Conservation (phyloP, 1,284 basidiomycete genomes). For the Mycena citricolor region DNA sequence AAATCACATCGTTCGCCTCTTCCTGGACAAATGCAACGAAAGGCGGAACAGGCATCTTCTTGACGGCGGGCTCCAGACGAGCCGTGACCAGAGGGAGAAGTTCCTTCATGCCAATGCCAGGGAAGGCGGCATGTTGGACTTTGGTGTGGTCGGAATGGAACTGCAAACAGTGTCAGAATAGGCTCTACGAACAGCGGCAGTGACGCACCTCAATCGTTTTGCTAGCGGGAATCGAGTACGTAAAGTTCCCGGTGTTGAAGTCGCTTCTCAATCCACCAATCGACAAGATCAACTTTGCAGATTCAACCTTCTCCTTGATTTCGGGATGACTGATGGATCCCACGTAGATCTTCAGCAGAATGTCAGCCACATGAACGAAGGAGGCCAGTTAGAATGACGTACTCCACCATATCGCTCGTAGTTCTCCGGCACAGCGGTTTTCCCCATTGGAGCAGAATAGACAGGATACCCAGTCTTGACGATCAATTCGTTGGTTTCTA, state of each 20-base stretch:
- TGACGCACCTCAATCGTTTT: constrained; percentile 61
- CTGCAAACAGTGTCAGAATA: constrained; percentile 37
- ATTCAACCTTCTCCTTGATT: constrained; percentile 78
- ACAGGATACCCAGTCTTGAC: constrained; percentile 76
- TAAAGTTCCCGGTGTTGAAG: constrained; percentile 90
- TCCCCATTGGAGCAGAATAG: constrained; percentile 87
- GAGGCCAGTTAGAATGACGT: constrained; percentile 34
- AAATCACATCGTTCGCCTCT: constrained; percentile 53
- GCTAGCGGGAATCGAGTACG: constrained; percentile 63
- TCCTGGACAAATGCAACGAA: constrained; percentile 49
- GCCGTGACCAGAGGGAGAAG: constrained; percentile 68
- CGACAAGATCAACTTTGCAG: constrained; percentile 81
- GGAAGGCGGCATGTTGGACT: constrained; percentile 63
- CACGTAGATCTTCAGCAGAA: constrained; percentile 69
- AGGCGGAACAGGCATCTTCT: constrained; percentile 47
- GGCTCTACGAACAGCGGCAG: constrained; percentile 8
- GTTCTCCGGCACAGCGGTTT: constrained; percentile 77
- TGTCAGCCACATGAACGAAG: not conserved
- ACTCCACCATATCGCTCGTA: constrained; percentile 88
- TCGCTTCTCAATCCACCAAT: constrained; percentile 83
- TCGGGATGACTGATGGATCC: constrained; percentile 74
- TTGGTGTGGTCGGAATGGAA: constrained; percentile 82
- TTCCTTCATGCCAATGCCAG: constrained; percentile 69
- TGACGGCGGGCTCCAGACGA: constrained; percentile 45
- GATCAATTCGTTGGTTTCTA: constrained; percentile 73